phyloP scores from a whole-genome alignment of 2,329 filamentous ascomycete species.

The Dactylellina haptotyla region DNA sequence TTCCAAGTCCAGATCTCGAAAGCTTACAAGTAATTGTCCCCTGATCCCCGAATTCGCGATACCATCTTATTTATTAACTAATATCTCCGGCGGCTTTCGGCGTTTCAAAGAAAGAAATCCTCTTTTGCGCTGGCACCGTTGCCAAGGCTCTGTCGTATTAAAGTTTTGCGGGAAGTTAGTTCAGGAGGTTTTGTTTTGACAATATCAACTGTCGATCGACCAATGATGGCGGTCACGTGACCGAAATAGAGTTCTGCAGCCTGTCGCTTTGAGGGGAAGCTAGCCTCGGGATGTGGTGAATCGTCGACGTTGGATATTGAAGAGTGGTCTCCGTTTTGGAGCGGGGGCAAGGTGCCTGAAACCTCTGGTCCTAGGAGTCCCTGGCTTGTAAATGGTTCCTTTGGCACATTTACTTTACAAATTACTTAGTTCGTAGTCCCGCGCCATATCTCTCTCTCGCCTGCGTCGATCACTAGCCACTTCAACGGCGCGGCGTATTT shows the following conservation, averaged over 20 bases:
- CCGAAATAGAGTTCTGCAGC: too few species aligned
- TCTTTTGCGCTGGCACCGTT: background rate
- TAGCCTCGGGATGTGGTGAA: too few species aligned
- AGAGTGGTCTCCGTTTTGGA: background rate
- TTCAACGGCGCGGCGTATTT: background rate
- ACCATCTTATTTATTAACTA: background rate
- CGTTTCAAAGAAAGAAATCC: too few species aligned
- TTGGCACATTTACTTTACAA: too few species aligned
- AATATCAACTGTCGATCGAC: too few species aligned
- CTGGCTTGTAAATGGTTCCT: too few species aligned
- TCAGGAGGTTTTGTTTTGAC: background rate
- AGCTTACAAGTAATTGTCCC: background rate
- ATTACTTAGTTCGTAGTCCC: background rate
- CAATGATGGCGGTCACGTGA: too few species aligned
- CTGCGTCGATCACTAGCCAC: background rate
- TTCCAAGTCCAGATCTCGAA: background rate
- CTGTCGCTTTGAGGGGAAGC: too few species aligned
- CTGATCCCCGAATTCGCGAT: background rate
- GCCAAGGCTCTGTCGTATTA: background rate
- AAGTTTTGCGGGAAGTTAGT: background rate
- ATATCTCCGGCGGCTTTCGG: background rate
- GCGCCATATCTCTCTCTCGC: background rate
- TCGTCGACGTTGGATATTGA: too few species aligned
- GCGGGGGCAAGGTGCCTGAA: background rate
- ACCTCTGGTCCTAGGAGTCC: background rate